These are phyloP conservation scores for Malassezia obtusa DNA, from an alignment of 1,284 basidiomycete genomes.

Conservation along the genomic window DNA sequence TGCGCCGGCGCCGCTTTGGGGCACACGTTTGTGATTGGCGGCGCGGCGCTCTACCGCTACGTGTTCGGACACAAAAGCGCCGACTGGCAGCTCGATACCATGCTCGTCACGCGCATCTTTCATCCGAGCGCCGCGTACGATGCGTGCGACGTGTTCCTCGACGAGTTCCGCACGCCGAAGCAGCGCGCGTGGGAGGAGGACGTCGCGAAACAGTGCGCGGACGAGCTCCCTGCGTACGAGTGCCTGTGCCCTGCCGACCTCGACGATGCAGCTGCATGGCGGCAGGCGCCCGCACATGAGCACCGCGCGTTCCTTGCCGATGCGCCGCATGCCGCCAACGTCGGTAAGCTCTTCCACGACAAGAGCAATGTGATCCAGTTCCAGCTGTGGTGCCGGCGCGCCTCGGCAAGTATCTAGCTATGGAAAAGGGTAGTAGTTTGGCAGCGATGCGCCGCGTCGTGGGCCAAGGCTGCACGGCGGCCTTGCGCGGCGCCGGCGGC, in stretches of 20 bases:
- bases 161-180: slow-evolving; percentile 13
- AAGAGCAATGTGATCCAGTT: slow-evolving; percentile 6
- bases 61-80: background rate
- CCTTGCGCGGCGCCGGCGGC: background rate
- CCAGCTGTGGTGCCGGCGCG: slow-evolving; percentile 8
- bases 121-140: background rate
- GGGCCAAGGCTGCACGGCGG: background rate
- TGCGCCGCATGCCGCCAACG: background rate
- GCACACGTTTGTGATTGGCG: slow-evolving; percentile 15
- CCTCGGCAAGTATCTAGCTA: background rate
- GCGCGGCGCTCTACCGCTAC: slow-evolving; percentile 14
- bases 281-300: background rate
- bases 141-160: slow-evolving; percentile 12
- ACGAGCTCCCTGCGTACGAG: background rate
- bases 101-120: slow-evolving; percentile 15
- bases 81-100: slow-evolving; percentile 5
- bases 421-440: background rate
- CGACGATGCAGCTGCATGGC: background rate
- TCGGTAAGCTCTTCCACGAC: slow-evolving; percentile 4
- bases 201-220: background rate
- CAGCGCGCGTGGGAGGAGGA: slow-evolving; percentile 9
- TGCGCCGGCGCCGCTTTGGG: slow-evolving; percentile 6
- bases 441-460: background rate
- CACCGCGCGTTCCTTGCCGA: background rate
- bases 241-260: background rate